A percentile compares a stretch with the other conserved stretches of the same genome.
These are phyloP conservation scores for Cystobasidium slooffiae DNA, from an alignment of 1,284 basidiomycete genomes.

Conservation along the genomic window DNA sequence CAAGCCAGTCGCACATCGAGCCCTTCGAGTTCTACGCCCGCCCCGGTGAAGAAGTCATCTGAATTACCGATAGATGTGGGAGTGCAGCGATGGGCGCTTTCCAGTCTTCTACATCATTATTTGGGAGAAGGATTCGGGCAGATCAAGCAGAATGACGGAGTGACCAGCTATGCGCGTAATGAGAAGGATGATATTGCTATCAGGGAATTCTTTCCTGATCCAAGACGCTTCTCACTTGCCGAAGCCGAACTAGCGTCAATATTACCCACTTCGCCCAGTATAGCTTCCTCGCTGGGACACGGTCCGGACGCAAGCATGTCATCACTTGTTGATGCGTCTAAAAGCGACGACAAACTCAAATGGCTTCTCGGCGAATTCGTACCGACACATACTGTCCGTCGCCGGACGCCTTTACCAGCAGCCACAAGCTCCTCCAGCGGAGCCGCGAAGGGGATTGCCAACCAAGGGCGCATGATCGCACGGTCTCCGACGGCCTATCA, in stretches of 20 bases:
- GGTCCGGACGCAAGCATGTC: background rate
- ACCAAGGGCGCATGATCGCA: conserved; percentile 1
- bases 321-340: background rate
- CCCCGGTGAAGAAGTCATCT: background rate
- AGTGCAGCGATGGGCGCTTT: conserved; percentile 20
- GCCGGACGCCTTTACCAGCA: background rate
- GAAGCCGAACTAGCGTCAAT: background rate
- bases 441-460: background rate
- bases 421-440: background rate
- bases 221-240: background rate
- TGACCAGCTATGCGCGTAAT: conserved; percentile 19
- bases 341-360: conserved; percentile 33
- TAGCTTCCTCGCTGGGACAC: background rate
- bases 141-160: background rate
- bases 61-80: conserved; percentile 12
- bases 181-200: conserved; percentile 21
- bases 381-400: conserved; percentile 1
- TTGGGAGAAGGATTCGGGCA: conserved; percentile 23
- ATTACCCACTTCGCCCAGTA: background rate
- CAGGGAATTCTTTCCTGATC: conserved; percentile 18
- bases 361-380: conserved; percentile 37
- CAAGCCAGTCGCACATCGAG: background rate
- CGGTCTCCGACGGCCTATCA: conserved; percentile 4
- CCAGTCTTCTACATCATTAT: conserved; percentile 31
- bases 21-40: background rate